phyloP scores from a whole-genome alignment of 352 stramenopile species.

The Phytophthora boehmeriae region DNA sequence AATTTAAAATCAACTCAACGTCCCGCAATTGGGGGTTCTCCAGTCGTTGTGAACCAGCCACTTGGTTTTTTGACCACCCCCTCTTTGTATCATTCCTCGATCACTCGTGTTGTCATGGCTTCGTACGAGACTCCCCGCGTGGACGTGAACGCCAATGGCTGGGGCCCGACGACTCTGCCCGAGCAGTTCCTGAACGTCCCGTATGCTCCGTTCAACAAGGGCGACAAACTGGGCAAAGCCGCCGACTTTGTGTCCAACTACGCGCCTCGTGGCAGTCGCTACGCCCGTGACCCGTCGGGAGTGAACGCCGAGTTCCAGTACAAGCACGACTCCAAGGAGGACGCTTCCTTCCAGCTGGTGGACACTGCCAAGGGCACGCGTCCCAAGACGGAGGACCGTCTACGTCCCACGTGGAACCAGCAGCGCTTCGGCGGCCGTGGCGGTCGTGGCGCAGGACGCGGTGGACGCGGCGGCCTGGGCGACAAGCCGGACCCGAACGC shows the following conservation, averaged over 20 bases:
- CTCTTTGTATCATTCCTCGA: conserved; percentile 23
- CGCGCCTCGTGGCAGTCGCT: conserved; percentile 54
- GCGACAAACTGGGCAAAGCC: conserved; percentile 93
- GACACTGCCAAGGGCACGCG: conserved; percentile 92
- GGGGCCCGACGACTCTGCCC: conserved; percentile 85
- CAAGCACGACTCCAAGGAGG: conserved; percentile 92
- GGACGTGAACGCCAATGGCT: conserved; percentile 83
- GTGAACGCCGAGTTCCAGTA: conserved; percentile 95
- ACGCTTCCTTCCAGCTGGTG: conserved; percentile 93
- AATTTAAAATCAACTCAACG: too few species aligned
- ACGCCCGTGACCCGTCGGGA: conserved; percentile 76
- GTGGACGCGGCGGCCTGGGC: conserved; percentile 32
- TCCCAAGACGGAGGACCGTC: conserved; percentile 76
- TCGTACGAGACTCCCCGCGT: conserved; percentile 79
- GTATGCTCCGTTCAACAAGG: conserved; percentile 96
- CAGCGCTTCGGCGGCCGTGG: conserved; percentile 78
- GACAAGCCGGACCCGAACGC: conserved; percentile 53
- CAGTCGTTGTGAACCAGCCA: not conserved
- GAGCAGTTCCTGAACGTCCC: conserved; percentile 94
- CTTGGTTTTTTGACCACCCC: not conserved
- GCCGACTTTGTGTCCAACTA: conserved; percentile 94
- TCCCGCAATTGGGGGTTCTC: too few species aligned
- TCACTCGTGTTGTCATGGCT: conserved; percentile 46
- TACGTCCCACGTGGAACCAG: conserved; percentile 87
- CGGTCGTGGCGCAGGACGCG: conserved; percentile 45